Evolutionary conservation across 371 early-diverging fungal genomes (phyloP), one percentile per base, ranked within the genome.

Genomic region (Dentiscutata heterogama): DNA sequence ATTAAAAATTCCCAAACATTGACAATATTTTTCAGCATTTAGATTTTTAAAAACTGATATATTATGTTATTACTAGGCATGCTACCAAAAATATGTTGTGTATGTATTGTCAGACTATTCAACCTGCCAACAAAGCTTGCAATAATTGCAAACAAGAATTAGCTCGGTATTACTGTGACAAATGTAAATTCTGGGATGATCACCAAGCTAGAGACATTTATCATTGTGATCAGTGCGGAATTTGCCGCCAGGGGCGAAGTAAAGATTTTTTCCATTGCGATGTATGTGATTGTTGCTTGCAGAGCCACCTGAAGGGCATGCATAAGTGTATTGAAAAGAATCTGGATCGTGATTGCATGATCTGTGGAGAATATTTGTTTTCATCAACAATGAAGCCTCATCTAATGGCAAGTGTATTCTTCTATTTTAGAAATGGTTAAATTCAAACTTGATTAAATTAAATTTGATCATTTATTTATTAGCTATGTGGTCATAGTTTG

Each of bases 281-380:
- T 61, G 95, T 91, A 58, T 99, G 99, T 86, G 95, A 97, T 82
- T 94, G 97, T 0, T 99, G 99, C 83, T 94, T 99, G 92, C 87
- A 91, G 4, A 93, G 94, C 7, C 72, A 84, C 8, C 89, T 95
- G 78, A 90, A 94, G 76, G 89, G 92, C 53, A 88, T 92, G 14
- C 99, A 99, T 88, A 92, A 93, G 68, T 99, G 99, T 83, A 97
- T 97, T 60, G 99, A 99, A 86, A 90, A 95, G 27, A 96, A 94
- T 67, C 84, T 98, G 51, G 96, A 97, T 81, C 90, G 93, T 75
- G 96, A 97, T 86, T 99, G 99, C 83, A 98, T 98, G 0, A 98
- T 99, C 74, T 99, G 99, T 87, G 96, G 97, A 56, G 99, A 99
- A 84, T 95, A 94, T 86, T 92, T 99, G 91, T 97, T 97, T 82